Evolutionary conservation across 768 basidiomycete species (phyloP).

Genomic region (Panaeolus papilionaceus): DNA sequence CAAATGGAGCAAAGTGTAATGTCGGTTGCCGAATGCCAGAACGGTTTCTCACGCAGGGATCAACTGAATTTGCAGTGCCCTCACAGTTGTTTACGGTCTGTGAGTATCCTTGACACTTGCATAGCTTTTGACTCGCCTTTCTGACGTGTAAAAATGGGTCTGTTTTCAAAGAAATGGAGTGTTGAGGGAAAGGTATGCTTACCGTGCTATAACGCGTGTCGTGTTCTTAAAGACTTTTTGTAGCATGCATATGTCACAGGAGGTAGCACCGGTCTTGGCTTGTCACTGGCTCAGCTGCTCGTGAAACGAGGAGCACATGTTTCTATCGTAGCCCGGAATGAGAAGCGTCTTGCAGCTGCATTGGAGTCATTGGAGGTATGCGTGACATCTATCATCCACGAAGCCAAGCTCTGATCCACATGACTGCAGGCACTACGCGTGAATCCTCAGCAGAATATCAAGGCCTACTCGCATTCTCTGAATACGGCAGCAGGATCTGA

Average conservation of each 20-base stretch:
- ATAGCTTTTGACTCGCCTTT: neutral
- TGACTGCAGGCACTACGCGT: conserved; percentile 54
- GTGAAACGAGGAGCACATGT: conserved; percentile 77
- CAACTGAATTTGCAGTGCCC: neutral
- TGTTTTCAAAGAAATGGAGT: conserved; percentile 26
- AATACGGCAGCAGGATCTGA: conserved; percentile 55
- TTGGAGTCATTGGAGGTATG: conserved; percentile 70
- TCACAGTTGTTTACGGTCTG: neutral
- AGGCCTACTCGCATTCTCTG: conserved; percentile 71
- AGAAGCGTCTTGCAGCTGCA: conserved; percentile 66
- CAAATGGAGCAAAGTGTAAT: neutral
- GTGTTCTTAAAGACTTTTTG: conserved; percentile 8
- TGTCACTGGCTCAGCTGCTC: conserved; percentile 72
- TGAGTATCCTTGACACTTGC: conserved; percentile 1
- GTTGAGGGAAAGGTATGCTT: conserved; percentile 24
- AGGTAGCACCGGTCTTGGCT: conserved; percentile 81
- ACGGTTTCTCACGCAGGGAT: conserved; percentile 1
- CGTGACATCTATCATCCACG: conserved; percentile 28
- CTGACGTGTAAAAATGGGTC: conserved; percentile 9
- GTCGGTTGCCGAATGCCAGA: conserved; percentile 5
- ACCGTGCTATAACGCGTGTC: neutral
- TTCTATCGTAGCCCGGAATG: conserved; percentile 83
- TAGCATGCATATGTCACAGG: conserved; percentile 91
- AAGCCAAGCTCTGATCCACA: neutral
- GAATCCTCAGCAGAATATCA: conserved; percentile 64